Base-by-base conservation (phyloP, 2,329 filamentous ascomycete genomes). In the Tolypocladium pustulatum region DNA sequence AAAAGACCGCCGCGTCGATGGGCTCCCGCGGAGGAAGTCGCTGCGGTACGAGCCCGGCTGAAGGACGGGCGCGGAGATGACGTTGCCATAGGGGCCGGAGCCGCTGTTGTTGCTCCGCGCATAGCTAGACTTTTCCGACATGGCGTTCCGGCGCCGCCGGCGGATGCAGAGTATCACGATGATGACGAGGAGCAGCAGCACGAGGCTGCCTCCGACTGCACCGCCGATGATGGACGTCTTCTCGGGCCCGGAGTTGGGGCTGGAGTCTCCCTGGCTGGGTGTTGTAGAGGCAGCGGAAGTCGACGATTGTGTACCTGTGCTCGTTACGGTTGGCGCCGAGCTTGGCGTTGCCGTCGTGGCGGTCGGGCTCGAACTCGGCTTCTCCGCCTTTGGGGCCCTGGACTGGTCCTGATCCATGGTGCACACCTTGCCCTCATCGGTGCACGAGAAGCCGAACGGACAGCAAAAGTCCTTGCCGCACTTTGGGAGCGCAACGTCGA, bases 361-460 rank as follows among this genome's bases (percentile, higher is more conserved):
- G 32, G 61, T 65, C 12, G 30, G 20, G 30, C 30, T 36, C 58
- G 60, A 43, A 58, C 63, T 20, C 61, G 60, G 7, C 51, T 65
- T 63, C 34, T 67, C 62, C 27, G 63, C 68, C 57, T 70, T 73
- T 27, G 75, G 75, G 43, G 64, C n/a, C 37, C 68, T 62, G 10
- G 71, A 69, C 66, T 87, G 81, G 65, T 87, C 78, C 20, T 72
- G 61, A 61, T 84, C 70, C 64, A 73, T 76, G 13, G 76, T 68
- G 65, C 88, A 91, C 61, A 74, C 59, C 55, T 71, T 51, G 15
- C 59, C 61, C n/a, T 73, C 73, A 57, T 68, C 68, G 40, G 79
- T 71, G 72, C 89, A 92, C 1, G 75, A 73, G 72, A 87, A 91
- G 3, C 89, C 89, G 70, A 86, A 86, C 0, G 89, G 88, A 68